A percentile compares a stretch with the other conserved stretches of the same genome.
These are phyloP conservation scores for Erysimum cheiranthoides DNA, from an alignment of 345 rosid genomes.

Conservation along the genomic window DNA sequence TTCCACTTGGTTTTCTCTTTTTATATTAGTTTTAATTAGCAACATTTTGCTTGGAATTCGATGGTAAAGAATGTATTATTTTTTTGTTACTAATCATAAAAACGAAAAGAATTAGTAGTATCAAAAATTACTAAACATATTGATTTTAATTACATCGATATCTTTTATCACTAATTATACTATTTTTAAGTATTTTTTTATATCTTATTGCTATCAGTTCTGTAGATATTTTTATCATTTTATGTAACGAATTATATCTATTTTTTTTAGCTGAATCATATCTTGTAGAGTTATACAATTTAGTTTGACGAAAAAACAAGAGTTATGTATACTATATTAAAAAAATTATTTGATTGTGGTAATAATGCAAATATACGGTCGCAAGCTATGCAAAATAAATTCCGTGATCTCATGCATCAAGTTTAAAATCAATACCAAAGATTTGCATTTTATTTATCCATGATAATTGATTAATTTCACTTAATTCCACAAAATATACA, in stretches of 20 bases:
- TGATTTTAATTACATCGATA: too few species aligned
- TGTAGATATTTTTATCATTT: too few species aligned
- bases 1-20: slow-evolving; percentile 11
- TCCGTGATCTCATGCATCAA: slow-evolving; percentile 18
- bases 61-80: not conserved
- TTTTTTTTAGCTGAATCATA: too few species aligned
- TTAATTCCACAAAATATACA: slow-evolving; percentile 2
- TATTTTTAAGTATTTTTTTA: too few species aligned
- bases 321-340: too few species aligned
- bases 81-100: not conserved
- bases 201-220: too few species aligned
- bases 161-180: too few species aligned
- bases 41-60: not conserved
- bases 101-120: too few species aligned
- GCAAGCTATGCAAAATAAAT: not conserved
- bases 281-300: too few species aligned
- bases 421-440: slow-evolving; percentile 11
- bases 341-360: not conserved
- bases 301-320: too few species aligned
- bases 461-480: not conserved
- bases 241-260: too few species aligned
- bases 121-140: too few species aligned
- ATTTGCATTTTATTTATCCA: slow-evolving; percentile 14
- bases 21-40: not conserved
- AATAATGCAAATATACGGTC: not conserved